Base-by-base conservation (phyloP, 2,329 filamentous ascomycete genomes). In the Neopestalotiopsis sp. region DNA sequence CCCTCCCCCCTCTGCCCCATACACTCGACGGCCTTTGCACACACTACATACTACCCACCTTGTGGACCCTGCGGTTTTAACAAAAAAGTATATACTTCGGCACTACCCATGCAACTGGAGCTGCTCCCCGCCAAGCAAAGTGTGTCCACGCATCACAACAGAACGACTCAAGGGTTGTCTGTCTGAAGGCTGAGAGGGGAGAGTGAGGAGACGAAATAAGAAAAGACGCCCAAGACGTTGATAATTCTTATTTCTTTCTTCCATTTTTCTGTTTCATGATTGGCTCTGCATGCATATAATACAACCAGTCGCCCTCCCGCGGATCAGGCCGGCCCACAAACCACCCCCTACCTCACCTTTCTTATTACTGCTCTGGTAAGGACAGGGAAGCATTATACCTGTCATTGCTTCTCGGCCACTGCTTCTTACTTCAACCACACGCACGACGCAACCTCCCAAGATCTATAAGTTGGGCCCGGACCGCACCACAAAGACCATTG, bases 261-360 rank as follows among this genome's bases (percentile, higher is more conserved):
- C n/a, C n/a, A 17, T 53, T 53, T 53, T 20, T n/a, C 45, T 53
- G 17, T 53, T 53, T 53, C 45, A n/a, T 53, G 14, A 53, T 53
- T 53, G 45, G 45, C 45, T 53, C 45, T 53, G 45, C 67, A 73
- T 74, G 71, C 66, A 70, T 76, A 74, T 74, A 74, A 75, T 74
- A 70, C 68, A 70, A 72, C 71, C 71, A n/a, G 45, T 53, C 73
- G 67, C 70, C 70, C 45, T 73, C 67, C 71, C 67, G 71, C 69
- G 65, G 69, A 71, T 71, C 70, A 71, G 69, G 69, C 71, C 74
- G 73, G 70, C 72, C 72, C 71, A 17, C 17, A 17, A 53, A 53
- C 17, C 45, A 14, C 45, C 20, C 45, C 45, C 61, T 74, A 71
- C 68, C 69, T 67, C 42, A 69, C 42, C 67, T 70, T 69, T 68